Percentiles rank a stretch among this genome's conserved stretches.
phyloP scores from a whole-genome alignment of 257 asterid genomes.

The Solanum peruvianum region DNA sequence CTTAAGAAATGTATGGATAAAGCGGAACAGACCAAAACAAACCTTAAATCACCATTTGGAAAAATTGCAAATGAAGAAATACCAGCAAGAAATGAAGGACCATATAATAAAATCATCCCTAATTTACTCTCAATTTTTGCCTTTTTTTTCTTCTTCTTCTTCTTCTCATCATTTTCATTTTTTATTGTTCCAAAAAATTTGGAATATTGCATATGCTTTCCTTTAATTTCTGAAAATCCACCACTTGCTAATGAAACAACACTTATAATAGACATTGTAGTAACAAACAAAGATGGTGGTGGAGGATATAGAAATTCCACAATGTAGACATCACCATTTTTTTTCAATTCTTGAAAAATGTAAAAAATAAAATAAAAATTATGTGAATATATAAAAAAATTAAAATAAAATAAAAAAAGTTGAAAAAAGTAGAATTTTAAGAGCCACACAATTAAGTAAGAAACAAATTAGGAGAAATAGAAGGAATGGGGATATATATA shows the following conservation, averaged over 20 bases:
- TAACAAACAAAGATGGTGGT: constrained; percentile 24
- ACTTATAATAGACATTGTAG: constrained; percentile 15
- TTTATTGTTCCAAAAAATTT: constrained; percentile 30
- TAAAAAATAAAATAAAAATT: too few species aligned
- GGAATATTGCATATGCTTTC: constrained; percentile 62
- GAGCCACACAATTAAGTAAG: not conserved
- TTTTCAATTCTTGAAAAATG: not conserved
- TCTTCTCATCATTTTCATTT: constrained; percentile 8
- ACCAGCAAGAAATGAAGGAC: constrained; percentile 53
- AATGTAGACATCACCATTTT: constrained; percentile 8
- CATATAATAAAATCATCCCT: constrained; percentile 53
- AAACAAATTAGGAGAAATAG: not conserved
- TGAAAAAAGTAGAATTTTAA: not conserved
- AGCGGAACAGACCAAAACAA: constrained; percentile 31
- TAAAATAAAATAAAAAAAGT: too few species aligned
- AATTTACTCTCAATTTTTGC: constrained; percentile 28
- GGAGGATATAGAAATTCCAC: constrained; percentile 17
- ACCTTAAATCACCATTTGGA: constrained; percentile 26
- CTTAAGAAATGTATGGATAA: constrained; percentile 54
- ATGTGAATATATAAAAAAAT: not conserved
- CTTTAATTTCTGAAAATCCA: constrained; percentile 34
- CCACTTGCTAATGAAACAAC: constrained; percentile 5
- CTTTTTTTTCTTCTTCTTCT: not conserved
- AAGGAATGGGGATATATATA: not conserved
- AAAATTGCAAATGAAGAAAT: constrained; percentile 33